Evolutionary conservation across 2,329 filamentous ascomycete genomes (phyloP), one percentile per base, ranked within the genome.

Genomic region (Xylaria arbuscula): DNA sequence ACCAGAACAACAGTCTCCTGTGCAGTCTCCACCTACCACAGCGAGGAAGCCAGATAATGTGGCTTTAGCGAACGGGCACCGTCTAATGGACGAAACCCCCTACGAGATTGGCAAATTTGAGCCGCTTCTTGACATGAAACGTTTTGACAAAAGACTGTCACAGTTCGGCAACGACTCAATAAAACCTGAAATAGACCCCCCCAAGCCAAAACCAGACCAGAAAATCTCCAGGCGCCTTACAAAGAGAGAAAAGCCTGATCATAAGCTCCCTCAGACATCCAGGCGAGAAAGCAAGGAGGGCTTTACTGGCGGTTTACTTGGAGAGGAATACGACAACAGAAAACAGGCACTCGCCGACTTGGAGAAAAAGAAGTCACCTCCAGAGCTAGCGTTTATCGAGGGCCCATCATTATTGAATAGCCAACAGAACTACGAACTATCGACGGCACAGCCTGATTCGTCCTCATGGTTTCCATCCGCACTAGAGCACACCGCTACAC

Each of bases 101-200:
- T 92, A 84, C 83, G 88, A 81, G 74, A 90, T 92, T 60, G 91
- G 90, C 5, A 85, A 87, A 1, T 92, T 92, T 78, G 84, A 88
- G 72, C 91, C 92, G 0, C 80, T 94, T 3, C 78, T 94, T 9
- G 89, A 93, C 68, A 80, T 89, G 75, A 82, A 86, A 47, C 83
- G 85, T 8, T 88, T 90, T 72, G 84, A 87, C 66, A 85, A 85
- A 74, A 82, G 83, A 9, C 69, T 85, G 0, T 85, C 85, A 13
- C 82, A 86, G 15, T 85, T 84, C 61, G 83, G 83, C 17, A 85
- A 85, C 59, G 80, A 84, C 65, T 78, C 82, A 64, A 73, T 79
- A 17, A 74, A 78, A 1, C 67, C 78, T 7, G 64, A 71, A 64
- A 69, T 72, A 47, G 74, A 75, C 17, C 56, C 68, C n/a, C 69